Base-by-base conservation (phyloP, 2,329 filamentous ascomycete genomes). In the Fusarium papillatum region DNA sequence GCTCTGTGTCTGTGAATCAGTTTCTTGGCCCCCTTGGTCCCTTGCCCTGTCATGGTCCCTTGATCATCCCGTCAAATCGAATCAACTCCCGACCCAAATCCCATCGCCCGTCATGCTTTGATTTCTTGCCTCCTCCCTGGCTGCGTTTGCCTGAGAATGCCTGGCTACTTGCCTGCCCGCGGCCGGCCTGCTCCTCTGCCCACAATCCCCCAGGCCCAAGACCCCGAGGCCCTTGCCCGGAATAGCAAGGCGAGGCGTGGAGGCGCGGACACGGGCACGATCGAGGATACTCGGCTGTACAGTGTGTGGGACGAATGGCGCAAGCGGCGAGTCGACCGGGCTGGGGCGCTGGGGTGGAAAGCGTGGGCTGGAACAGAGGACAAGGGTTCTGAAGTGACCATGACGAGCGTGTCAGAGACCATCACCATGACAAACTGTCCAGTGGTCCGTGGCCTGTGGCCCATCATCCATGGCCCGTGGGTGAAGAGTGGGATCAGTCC, bases 231-330 rank as follows among this genome's bases (percentile, higher is more conserved):
- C 68, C 72, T 76, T 72, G 60, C 75, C 78, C 48, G 65, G 76
- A 76, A 77, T 66, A 76, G 76, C 69, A 80, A 77, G 74, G 71
- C 70, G 70, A 78, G 77, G 72, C 77, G 69, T 80, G 77, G 77
- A 80, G 77, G 73, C 64, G 76, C 72, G 71, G 75, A 78, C 76
- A 77, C 68, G 76, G 77, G 66, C 77, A 70, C 76, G 71, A 79
- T 80, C 74, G 75, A 75, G 74, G 68, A 69, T 78, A 76, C 75
- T 80, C 78, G 77, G 78, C 77, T 79, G 75, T 78, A 79, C 79
- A 80, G 73, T 75, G 77, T 79, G 78, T 80, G 79, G 79, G 79
- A 80, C 78, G 77, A 57, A 80, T 80, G 78, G 78, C 78, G 78
- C 78, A 79, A 80, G 78, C 75, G 70, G 66, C 71, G 70, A 78